Percentiles rank a stretch among this genome's conserved stretches.
These are phyloP conservation scores for Alternaria panax DNA, from an alignment of 2,329 filamentous ascomycete genomes.

Conservation along the genomic window DNA sequence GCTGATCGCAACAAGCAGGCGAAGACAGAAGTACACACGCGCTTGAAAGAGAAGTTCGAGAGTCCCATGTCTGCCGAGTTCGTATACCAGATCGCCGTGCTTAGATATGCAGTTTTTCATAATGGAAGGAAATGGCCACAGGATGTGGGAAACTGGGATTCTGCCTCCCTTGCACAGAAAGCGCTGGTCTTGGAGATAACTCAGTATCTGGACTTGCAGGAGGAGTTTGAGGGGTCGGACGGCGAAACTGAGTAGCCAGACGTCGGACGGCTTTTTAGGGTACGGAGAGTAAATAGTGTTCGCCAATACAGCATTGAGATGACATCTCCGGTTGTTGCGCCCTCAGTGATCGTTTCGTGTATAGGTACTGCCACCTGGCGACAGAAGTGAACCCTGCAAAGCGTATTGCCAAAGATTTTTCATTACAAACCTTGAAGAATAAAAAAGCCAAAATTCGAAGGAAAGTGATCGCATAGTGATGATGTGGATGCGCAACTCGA, in stretches of 20 bases:
- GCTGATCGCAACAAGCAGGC: too few relatives aligned
- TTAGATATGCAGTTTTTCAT: not conserved
- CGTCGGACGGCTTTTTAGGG: rapidly evolving
- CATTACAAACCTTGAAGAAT: not conserved
- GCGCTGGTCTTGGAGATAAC: not conserved
- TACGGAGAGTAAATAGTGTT: not conserved
- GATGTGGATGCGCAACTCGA: not conserved
- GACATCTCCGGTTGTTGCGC: not conserved
- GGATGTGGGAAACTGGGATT: not conserved
- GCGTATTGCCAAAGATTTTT: not conserved
- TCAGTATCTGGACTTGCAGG: not conserved
- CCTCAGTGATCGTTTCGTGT: too few relatives aligned
- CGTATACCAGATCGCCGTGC: not conserved
- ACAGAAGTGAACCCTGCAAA: not conserved
- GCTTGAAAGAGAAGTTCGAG: not conserved
- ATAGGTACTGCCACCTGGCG: too few relatives aligned
- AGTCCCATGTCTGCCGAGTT: not conserved
- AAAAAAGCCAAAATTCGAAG: not conserved
- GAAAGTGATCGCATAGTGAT: not conserved
- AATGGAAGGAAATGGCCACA: not conserved
- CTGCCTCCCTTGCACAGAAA: not conserved
- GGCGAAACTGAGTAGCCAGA: not conserved
- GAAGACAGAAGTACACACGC: not conserved
- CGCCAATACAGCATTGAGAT: too few relatives aligned
- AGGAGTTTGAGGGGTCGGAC: not conserved